Evolutionary conservation across 768 basidiomycete species (phyloP), one percentile per base, ranked within the genome.

Genomic region (Suillus spraguei): DNA sequence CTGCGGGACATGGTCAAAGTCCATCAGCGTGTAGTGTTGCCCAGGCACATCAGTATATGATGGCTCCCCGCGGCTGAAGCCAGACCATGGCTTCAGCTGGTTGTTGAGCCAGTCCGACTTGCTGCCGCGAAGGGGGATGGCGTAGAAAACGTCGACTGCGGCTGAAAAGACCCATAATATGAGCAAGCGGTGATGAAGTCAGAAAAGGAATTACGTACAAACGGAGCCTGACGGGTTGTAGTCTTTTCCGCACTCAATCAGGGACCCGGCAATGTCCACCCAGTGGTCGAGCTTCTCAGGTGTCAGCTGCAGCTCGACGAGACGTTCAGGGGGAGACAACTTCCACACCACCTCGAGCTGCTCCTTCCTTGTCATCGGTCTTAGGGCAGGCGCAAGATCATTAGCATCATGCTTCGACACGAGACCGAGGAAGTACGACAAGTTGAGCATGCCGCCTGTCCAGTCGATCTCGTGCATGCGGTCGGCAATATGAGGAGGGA

Each of bases 1-100:
- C 0, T 63, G 66, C 2, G 73, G 73, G 10, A 74, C 72, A 41
- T 73, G 71, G 54, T 75, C 73, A 44, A 73, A 68, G 64, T 73
- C 72, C 73, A 73, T 75, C 13, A 73, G 63, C 2, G 72, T 75
- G 60, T 73, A 73, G 60, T 73, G 72, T 17, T 71, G 68, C 28
- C 72, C 72, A 0, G 72, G 72, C 1, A 73, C 72, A 8, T 73
- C 73, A 0, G 64, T 73, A 6, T 64, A 73, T 11, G 63, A 16
- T 8, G 72, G 64, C 61, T 75, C 70, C 35, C 53, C 14, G 4
- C 73, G 73, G 52, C 71, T 63, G 68, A 66, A 73, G 0, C 9
- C 71, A 17, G 6, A 50, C 72, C 73, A 75, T 5, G 69, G 70
- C 59, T 66, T 73, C 33, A 73, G 73, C 35, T 73, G 66, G 0